Conservation (phyloP, 495 filamentous ascomycete genomes). For the Aspergillus cavernicola region DNA sequence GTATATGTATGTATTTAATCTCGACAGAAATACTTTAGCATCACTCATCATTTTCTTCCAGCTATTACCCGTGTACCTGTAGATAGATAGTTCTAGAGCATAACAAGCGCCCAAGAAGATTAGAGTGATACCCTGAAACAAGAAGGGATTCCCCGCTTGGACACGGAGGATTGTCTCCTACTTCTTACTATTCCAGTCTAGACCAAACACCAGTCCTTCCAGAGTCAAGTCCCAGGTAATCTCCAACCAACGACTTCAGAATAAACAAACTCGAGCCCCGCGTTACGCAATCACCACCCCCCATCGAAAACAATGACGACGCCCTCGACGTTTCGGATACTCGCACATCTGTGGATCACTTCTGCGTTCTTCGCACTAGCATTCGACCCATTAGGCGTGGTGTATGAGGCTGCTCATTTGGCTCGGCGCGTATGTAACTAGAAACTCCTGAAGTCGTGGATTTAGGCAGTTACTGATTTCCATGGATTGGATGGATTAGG, state of each 20-base stretch:
- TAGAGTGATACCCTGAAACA: background rate
- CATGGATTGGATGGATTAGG: background rate
- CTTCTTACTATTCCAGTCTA: background rate
- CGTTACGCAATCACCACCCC: background rate
- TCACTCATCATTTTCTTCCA: background rate
- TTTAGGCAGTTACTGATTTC: background rate
- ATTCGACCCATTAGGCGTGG: conserved; percentile 10
- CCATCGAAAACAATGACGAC: background rate
- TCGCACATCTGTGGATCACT: conserved; percentile 4
- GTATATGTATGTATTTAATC: conserved; percentile 31
- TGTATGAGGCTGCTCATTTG: conserved; percentile 10
- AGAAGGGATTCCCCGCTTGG: background rate
- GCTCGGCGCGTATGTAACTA: conserved; percentile 7
- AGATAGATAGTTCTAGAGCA: too few relatives aligned
- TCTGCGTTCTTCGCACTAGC: background rate
- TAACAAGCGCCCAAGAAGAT: background rate
- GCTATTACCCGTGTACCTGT: too few relatives aligned
- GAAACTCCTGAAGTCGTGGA: too few relatives aligned
- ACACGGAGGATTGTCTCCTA: too few relatives aligned
- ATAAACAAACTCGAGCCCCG: background rate
- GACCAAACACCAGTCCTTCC: background rate
- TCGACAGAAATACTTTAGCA: conserved; percentile 18
- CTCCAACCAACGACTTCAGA: background rate
- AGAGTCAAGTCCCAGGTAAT: too few relatives aligned
- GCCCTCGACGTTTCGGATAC: background rate